Percentiles rank a stretch among this genome's conserved stretches.
Evolutionary conservation across 2,329 filamentous ascomycete species (phyloP).

Genomic region (Fusarium pseudograminearum): DNA sequence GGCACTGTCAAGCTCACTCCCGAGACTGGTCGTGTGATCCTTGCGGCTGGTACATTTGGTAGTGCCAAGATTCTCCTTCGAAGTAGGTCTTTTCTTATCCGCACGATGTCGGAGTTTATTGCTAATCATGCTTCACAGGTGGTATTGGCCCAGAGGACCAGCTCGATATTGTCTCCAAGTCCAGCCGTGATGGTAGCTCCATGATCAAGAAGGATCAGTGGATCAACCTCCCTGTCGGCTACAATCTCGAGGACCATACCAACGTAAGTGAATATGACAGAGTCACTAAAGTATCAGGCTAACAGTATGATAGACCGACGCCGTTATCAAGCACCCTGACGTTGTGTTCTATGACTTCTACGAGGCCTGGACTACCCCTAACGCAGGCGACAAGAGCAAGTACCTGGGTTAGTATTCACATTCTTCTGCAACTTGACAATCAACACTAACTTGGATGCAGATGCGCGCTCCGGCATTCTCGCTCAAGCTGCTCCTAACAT

Average conservation of each 20-base stretch:
- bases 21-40: conserved; percentile 16
- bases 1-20: conserved; percentile 21
- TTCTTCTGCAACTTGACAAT: fast-evolving
- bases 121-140: not conserved
- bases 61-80: conserved; percentile 20
- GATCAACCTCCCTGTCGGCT: conserved; percentile 19
- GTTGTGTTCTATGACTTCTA: conserved; percentile 24
- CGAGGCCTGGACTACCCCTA: conserved; percentile 5
- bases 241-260: conserved; percentile 21
- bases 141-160: conserved; percentile 20
- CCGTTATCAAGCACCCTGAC: conserved; percentile 7
- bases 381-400: not conserved
- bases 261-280: not conserved
- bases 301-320: conserved; percentile 3
- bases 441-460: not conserved
- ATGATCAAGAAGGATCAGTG: conserved; percentile 16
- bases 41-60: conserved; percentile 15
- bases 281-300: not conserved
- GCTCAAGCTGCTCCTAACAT: conserved; percentile 23
- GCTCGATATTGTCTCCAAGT: conserved; percentile 6
- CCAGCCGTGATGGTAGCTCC: conserved; percentile 3
- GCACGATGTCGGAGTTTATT: fast-evolving
- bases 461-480: conserved; percentile 4
- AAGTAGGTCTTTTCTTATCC: not conserved
- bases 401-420: not conserved